Evolutionary conservation across 1,284 basidiomycete species (phyloP), one percentile per base, ranked within the genome.

Genomic region (Phellopilus nigrolimitatus): DNA sequence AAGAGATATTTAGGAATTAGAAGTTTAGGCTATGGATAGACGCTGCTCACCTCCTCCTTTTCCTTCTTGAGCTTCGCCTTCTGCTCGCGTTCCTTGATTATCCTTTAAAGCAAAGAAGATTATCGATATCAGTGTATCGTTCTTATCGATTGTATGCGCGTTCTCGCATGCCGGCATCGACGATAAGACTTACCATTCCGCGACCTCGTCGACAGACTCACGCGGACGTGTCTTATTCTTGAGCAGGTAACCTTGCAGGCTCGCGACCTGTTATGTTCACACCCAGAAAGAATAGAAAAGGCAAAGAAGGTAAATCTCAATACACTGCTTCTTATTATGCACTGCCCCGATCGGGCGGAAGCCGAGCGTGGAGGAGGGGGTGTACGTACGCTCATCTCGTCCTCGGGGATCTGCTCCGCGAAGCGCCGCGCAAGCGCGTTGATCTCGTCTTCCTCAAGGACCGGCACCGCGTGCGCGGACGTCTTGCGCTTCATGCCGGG

Each of bases 201-300:
- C 71, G 22, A 88, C 85, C 66, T 91, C 88, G 15, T 86, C 83
- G 17, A 89, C 88, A 59, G 81, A 84, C 67, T 91, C 85, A 50
- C 77, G 74, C 25, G 88, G 88, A 24, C 88, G 80, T 13, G 88
- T 84, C 75, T 91, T 90, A 66, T 90, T 90, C 72, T 84, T 86
- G 53, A 90, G 71, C 21, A 89, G 73, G 65, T 89, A 91, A 2
- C 88, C 90, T 71, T 93, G 91, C 56, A 93, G 73, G 43, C 79
- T 76, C 12, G 90, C 90, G 56, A 92, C 86, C 86, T 89, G 60
- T 28, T 44, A 51, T 21, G 42, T 21, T 59, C 47, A 47, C 47
- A 43, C 25, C 46, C 48, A 54, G 38, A 37, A 27, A 25, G 28
- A 36, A 28, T n/a, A 15, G 22, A 43, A 34, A 40, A 41, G 34